Percentiles rank a stretch among this genome's conserved stretches.
Evolutionary conservation across 2,329 filamentous ascomycete genomes (phyloP).

Genomic region (Chaetomiaceae sp.): DNA sequence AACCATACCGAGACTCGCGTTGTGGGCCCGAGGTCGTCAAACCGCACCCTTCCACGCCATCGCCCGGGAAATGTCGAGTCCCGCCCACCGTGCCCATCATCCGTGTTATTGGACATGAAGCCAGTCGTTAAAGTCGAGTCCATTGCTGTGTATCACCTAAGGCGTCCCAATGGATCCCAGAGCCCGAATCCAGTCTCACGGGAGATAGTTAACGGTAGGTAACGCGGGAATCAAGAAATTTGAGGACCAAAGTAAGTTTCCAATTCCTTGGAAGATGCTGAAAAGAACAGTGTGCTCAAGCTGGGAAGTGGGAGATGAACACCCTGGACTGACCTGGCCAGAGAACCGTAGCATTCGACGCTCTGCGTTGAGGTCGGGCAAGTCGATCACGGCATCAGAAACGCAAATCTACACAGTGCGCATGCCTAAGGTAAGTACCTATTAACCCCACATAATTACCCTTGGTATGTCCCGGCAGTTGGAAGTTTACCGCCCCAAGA

Average conservation of each 20-base stretch:
- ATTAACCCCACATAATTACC: neutral
- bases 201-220: too few relatives aligned
- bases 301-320: too few relatives aligned
- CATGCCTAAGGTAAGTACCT: neutral
- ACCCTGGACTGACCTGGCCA: too few relatives aligned
- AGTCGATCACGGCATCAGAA: neutral
- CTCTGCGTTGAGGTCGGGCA: too few relatives aligned
- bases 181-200: too few relatives aligned
- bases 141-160: too few relatives aligned
- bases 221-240: too few relatives aligned
- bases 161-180: too few relatives aligned
- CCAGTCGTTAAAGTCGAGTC: neutral
- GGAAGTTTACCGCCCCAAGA: neutral
- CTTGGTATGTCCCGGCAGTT: neutral
- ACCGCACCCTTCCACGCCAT: neutral
- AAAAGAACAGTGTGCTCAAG: too few relatives aligned
- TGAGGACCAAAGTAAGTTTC: too few relatives aligned
- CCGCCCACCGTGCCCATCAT: neutral
- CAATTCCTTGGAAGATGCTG: too few relatives aligned
- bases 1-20: slow-evolving; percentile 19
- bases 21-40: neutral
- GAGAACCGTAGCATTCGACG: too few relatives aligned
- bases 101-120: neutral
- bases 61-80: neutral
- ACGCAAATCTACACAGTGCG: neutral